Evolutionary conservation across 495 filamentous ascomycete genomes (phyloP).

Genomic region (Eremomyces bilateralis): DNA sequence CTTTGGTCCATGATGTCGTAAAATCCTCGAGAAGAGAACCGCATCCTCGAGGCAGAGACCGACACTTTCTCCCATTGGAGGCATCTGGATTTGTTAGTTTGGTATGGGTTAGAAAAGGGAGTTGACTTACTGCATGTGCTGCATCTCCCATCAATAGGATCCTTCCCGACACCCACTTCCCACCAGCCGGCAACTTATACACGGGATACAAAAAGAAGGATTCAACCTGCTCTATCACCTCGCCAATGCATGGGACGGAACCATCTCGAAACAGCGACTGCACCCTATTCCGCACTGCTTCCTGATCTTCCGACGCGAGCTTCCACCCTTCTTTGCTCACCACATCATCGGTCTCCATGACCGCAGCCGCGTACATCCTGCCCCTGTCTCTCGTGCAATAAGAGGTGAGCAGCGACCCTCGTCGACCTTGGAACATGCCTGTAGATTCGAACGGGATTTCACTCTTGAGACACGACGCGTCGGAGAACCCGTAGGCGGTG

Average conservation of each 20-base stretch:
- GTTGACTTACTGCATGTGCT: constrained; percentile 8
- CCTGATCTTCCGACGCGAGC: constrained; percentile 5
- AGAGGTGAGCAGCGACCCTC: constrained; percentile 4
- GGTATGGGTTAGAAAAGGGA: neutral
- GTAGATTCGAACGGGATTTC: constrained; percentile 6
- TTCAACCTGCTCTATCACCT: constrained; percentile 1
- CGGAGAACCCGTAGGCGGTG: constrained; percentile 4
- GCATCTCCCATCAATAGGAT: constrained; percentile 9
- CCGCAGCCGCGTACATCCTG: constrained; percentile 5
- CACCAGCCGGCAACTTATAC: constrained; percentile 4
- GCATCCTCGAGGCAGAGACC: constrained; percentile 8
- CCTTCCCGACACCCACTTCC: constrained; percentile 4
- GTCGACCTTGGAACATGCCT: constrained; percentile 2
- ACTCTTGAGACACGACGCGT: neutral
- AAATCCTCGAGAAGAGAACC: constrained; percentile 7
- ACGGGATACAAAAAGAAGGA: constrained; percentile 6
- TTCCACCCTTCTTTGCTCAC: constrained; percentile 8
- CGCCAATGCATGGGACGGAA: constrained; percentile 4
- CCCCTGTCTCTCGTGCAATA: constrained; percentile 3
- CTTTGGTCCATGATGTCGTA: constrained; percentile 2
- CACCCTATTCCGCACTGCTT: constrained; percentile 5
- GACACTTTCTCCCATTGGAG: constrained; percentile 10
- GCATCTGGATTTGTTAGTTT: constrained; percentile 8
- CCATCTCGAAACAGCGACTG: constrained; percentile 3
- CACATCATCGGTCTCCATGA: constrained; percentile 5